phyloP scores from a whole-genome alignment of 305 asterid genomes.

The Ajuga reptans region DNA sequence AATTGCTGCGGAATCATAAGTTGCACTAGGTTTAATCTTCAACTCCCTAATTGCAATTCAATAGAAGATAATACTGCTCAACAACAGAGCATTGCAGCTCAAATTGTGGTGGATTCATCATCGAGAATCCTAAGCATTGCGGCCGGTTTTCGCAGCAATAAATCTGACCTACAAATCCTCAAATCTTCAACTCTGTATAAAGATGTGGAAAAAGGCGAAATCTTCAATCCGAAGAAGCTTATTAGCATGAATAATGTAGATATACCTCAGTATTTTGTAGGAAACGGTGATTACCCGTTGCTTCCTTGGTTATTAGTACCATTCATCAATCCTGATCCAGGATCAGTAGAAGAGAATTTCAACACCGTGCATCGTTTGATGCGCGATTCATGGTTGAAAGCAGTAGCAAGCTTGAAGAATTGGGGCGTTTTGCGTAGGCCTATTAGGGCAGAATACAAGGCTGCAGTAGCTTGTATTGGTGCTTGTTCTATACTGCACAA shows the following conservation, averaged over 20 bases:
- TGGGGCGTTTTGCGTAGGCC: conserved; percentile 59
- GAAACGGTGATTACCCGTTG: conserved; percentile 46
- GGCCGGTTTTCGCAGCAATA: conserved; percentile 59
- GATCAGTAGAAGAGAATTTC: conserved; percentile 48
- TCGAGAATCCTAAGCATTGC: conserved; percentile 58
- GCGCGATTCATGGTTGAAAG: conserved; percentile 32
- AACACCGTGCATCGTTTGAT: conserved; percentile 33
- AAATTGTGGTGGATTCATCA: conserved; percentile 63
- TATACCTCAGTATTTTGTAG: conserved; percentile 52
- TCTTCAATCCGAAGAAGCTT: conserved; percentile 32
- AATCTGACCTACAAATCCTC: conserved; percentile 35
- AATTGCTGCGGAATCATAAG: conserved; percentile 70
- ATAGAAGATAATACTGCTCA: background rate
- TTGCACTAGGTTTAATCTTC: conserved; percentile 44
- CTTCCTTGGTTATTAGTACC: conserved; percentile 65
- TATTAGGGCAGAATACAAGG: conserved; percentile 40
- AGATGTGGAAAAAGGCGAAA: conserved; percentile 38
- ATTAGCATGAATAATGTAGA: conserved; percentile 28
- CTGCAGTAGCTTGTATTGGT: conserved; percentile 62
- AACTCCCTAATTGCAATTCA: background rate
- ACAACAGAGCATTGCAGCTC: conserved; percentile 48
- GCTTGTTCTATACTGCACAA: conserved; percentile 78
- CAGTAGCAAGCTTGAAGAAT: conserved; percentile 52
- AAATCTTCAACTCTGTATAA: conserved; percentile 43
- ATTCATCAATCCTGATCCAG: conserved; percentile 33